Conservation (phyloP, 306 rosid genomes). For the Leucaena leucocephala region DNA sequence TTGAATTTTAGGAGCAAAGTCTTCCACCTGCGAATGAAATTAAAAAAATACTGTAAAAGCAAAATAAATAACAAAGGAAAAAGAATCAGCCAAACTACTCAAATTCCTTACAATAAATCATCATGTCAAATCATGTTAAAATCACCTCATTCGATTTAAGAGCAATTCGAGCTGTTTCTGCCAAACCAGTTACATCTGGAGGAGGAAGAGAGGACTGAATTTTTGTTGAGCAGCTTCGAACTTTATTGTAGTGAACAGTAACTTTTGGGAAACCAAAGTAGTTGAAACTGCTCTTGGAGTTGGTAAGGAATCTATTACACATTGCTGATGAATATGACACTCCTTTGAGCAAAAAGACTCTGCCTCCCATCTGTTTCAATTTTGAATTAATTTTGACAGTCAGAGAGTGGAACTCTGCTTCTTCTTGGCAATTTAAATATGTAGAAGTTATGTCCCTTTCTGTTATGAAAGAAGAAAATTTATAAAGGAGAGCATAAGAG, state of each 20-base stretch:
- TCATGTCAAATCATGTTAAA: background rate
- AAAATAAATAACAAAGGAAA: background rate
- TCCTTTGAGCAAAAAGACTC: slow-evolving; percentile 20
- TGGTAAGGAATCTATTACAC: slow-evolving; percentile 27
- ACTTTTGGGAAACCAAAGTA: slow-evolving; percentile 21
- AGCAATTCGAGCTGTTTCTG: slow-evolving; percentile 78
- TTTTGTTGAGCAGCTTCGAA: slow-evolving; percentile 39
- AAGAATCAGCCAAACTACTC: background rate
- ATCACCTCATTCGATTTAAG: slow-evolving; percentile 67
- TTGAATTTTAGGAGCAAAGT: slow-evolving; percentile 76
- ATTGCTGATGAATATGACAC: slow-evolving; percentile 21
- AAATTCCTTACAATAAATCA: background rate
- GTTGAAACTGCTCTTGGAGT: slow-evolving; percentile 7
- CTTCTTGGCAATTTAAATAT: background rate
- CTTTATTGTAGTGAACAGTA: slow-evolving; percentile 1
- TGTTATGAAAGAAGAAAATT: slow-evolving; percentile 14
- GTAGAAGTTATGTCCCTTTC: background rate
- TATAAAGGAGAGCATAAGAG: background rate
- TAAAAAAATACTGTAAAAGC: background rate
- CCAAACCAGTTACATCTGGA: slow-evolving; percentile 69
- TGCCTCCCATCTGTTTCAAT: slow-evolving; percentile 19
- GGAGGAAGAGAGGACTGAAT: slow-evolving; percentile 58
- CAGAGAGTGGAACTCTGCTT: background rate
- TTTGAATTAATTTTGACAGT: background rate
- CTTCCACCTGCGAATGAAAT: slow-evolving; percentile 55